A percentile compares a stretch with the other conserved stretches of the same genome.
Evolutionary conservation across 768 basidiomycete species (phyloP).

Genomic region (Lentinula guzmanii): DNA sequence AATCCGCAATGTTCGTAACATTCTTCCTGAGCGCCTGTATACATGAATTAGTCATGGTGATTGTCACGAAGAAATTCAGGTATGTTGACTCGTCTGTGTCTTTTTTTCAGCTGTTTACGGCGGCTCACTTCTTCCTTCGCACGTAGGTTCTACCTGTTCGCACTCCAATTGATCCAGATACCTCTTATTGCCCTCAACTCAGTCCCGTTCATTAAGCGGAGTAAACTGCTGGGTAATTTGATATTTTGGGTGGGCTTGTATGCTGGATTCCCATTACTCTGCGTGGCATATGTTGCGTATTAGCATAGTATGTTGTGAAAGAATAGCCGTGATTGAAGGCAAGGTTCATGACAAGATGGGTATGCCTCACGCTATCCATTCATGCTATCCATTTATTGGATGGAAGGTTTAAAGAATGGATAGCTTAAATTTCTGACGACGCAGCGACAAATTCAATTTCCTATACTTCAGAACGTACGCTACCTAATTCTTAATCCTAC

Average conservation of each 20-base stretch:
- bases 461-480: too few relatives aligned
- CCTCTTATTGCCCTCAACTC: slow-evolving; percentile 84
- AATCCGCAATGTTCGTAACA: slow-evolving; percentile 85
- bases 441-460: too few relatives aligned
- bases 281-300: slow-evolving; percentile 66
- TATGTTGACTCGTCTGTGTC: slow-evolving; percentile 54
- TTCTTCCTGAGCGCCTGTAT: slow-evolving; percentile 86
- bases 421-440: too few relatives aligned
- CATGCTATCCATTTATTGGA: too few relatives aligned
- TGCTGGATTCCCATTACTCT: slow-evolving; percentile 89
- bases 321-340: too few relatives aligned
- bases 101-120: neutral
- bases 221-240: slow-evolving; percentile 76
- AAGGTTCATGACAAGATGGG: too few relatives aligned
- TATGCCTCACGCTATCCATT: too few relatives aligned
- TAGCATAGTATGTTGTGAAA: slow-evolving; percentile 17
- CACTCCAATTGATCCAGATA: slow-evolving; percentile 73
- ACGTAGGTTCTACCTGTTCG: slow-evolving; percentile 35
- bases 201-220: slow-evolving; percentile 69
- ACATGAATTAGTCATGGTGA: slow-evolving; percentile 95
- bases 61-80: slow-evolving; percentile 92
- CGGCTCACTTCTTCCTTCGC: too few relatives aligned
- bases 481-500: too few relatives aligned
- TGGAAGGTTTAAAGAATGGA: too few relatives aligned
- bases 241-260: slow-evolving; percentile 94